These are phyloP conservation scores for Phytophthora kernoviae DNA, from an alignment of 352 stramenopile genomes.

Conservation along the genomic window DNA sequence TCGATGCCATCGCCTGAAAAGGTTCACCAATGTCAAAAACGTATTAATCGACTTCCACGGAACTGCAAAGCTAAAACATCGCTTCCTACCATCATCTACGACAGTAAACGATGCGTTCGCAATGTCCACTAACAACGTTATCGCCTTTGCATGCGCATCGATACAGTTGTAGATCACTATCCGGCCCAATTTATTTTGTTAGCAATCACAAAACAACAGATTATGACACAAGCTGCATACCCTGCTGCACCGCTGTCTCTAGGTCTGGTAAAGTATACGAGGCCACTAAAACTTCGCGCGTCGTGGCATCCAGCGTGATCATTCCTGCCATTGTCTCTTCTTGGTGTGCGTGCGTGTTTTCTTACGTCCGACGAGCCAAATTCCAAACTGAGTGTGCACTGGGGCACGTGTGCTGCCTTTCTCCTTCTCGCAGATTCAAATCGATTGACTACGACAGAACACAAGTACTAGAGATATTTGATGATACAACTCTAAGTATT, in stretches of 20 bases:
- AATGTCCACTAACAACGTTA: conserved; percentile 53
- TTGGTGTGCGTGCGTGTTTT: conserved; percentile 1
- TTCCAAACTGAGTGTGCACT: conserved; percentile 8
- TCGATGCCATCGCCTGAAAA: conserved; percentile 67
- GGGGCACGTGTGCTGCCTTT: conserved; percentile 23
- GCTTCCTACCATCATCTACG: conserved; percentile 65
- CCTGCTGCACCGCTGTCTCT: conserved; percentile 66
- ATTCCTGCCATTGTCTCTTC: conserved; percentile 24
- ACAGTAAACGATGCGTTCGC: conserved; percentile 58
- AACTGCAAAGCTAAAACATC: not conserved
- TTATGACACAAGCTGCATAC: conserved; percentile 28
- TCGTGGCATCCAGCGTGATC: conserved; percentile 37
- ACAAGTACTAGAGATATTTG: not conserved
- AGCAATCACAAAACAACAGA: not conserved
- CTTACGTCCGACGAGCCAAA: conserved; percentile 7
- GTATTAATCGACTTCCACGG: not conserved
- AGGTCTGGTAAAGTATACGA: conserved; percentile 69
- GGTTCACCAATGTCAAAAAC: not conserved
- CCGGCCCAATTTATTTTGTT: not conserved
- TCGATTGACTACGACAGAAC: too few species aligned
- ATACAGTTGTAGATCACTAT: conserved; percentile 79
- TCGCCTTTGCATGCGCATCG: conserved; percentile 56
- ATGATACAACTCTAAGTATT: not conserved
- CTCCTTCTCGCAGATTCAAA: conserved; percentile 3
- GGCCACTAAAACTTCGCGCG: conserved; percentile 51